Base-by-base conservation (phyloP, 177 flowering plant genomes). In the Vitis hybrid region DNA sequence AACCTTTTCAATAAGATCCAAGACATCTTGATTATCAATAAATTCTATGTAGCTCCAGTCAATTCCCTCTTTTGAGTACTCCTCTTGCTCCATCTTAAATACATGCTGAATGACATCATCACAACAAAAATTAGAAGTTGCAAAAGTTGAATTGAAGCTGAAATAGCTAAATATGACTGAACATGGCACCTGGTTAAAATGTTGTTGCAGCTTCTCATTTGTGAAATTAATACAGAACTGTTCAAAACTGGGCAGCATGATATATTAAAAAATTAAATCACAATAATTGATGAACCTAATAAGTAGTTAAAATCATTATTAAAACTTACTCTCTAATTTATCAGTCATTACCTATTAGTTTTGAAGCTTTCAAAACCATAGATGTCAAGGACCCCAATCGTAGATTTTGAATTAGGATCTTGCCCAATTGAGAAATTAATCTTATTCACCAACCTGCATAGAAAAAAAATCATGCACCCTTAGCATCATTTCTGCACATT, bases 291-390 rank as follows among this genome's bases (percentile, higher is more conserved):
- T 10, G 19, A 38, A 58, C 7, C 31, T 1, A 14, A 11, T 38
- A 28, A 28, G 31, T 38, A 5, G 47, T 38, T 38, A 38, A 38
- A 38, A 38, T 38, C 47, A 38, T 38, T 38, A 38, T 38, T 38
- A 38, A 38, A 38, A 38, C 47, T 38, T 38, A 38, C 2, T 0
- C 47, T 38, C 47, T 38, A 38, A 38, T 38, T 38, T 38, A 38
- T 38, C 47, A 38, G 2, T 38, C 20, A 11, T 58, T 82, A 88
- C 92, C 89, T 88, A 70, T 86, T 88, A 61, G 63, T 73, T 80
- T 86, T 84, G 65, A 88, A 88, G 75, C 92, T 86, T 79, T 88
- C 90, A 79, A 88, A 88, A 50, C 90, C 92, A 79, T 88, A 88
- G 64, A 88, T 86, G 76, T 88, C 90, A 78, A 88, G 90, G 76